phyloP scores from a whole-genome alignment of 169 alveolate genomes.

The Eimeria necatrix region DNA sequence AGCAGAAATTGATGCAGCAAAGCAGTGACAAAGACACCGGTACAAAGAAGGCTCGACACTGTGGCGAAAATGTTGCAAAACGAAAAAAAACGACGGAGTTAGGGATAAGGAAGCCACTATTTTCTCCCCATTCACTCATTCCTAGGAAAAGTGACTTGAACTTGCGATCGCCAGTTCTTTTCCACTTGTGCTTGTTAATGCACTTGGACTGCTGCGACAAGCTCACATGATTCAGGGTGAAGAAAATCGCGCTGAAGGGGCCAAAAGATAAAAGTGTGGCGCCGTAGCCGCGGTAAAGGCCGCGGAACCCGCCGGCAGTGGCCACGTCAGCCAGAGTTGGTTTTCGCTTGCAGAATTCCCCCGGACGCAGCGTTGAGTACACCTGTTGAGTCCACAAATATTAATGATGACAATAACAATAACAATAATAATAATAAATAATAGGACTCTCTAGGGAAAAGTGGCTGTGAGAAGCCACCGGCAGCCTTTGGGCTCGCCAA shows the following conservation, averaged over 20 bases:
- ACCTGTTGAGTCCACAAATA: conserved; percentile 7
- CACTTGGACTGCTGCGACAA: not conserved
- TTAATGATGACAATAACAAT: too few species aligned
- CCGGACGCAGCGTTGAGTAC: conserved; percentile 56
- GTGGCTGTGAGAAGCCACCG: too few species aligned
- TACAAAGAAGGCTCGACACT: not conserved
- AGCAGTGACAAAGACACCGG: not conserved
- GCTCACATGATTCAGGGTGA: conserved; percentile 76
- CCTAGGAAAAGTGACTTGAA: too few species aligned
- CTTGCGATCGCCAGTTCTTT: too few species aligned
- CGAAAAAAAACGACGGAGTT: too few species aligned
- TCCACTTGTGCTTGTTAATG: not conserved
- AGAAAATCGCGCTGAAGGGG: conserved; percentile 84
- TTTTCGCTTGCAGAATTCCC: not conserved
- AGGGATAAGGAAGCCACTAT: not conserved
- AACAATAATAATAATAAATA: too few species aligned
- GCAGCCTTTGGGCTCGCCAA: too few species aligned
- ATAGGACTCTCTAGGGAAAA: too few species aligned
- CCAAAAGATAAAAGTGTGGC: conserved; percentile 84
- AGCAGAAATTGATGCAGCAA: not conserved
- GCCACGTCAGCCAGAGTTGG: conserved; percentile 21
- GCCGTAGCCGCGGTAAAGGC: conserved; percentile 81
- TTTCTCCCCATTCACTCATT: not conserved
- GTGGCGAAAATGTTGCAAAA: too few species aligned
- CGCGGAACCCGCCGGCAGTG: conserved; percentile 43